Base-by-base conservation (phyloP, 1,284 basidiomycete genomes). In the Sporisorium scitamineum region DNA sequence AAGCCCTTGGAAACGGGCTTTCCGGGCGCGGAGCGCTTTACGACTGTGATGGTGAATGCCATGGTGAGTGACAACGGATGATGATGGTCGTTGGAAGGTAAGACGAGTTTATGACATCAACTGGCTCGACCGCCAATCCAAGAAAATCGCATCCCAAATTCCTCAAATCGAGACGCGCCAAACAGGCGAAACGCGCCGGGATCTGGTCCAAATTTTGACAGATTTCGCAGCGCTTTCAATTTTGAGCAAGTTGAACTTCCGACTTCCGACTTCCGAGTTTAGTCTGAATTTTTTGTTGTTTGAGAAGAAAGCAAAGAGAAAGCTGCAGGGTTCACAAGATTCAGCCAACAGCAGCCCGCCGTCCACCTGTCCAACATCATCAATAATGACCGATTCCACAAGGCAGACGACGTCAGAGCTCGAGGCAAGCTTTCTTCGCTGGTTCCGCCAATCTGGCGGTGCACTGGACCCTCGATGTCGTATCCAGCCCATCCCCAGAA, bases 401-500 rank as follows among this genome's bases (percentile, higher is more conserved):
- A 52, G 64, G 14, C 70, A 79, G 34, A 77, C 70, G 4, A 74
- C 67, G 5, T 71, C 68, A 5, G 59, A 56, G 18, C 54, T 69
- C 24, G 76, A 79, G 44, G 71, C 64, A 2, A 41, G 29, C 42
- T 87, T 87, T 60, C 57, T 87, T 13, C 72, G 76, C 7, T 87
- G 87, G 86, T 87, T 88, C 74, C 78, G 76, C 34, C 34, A 65
- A 13, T 60, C 80, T 32, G 86, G 86, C 31, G 86, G 86, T 3
- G 77, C 75, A 22, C 77, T 87, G 32, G 81, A 85, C 54, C 32
- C 78, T 5, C 68, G 80, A 10, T 90, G 85, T 88, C 88, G 37
- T 85, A 91, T 76, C 84, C 87, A 41, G 85, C 87, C 53, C 88
- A 92, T 83, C 87, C 89, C 44, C 2, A 88, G 85, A 2, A 89